Conservation (phyloP, 2,329 filamentous ascomycete species). For the Sclerotinia trifoliorum region DNA sequence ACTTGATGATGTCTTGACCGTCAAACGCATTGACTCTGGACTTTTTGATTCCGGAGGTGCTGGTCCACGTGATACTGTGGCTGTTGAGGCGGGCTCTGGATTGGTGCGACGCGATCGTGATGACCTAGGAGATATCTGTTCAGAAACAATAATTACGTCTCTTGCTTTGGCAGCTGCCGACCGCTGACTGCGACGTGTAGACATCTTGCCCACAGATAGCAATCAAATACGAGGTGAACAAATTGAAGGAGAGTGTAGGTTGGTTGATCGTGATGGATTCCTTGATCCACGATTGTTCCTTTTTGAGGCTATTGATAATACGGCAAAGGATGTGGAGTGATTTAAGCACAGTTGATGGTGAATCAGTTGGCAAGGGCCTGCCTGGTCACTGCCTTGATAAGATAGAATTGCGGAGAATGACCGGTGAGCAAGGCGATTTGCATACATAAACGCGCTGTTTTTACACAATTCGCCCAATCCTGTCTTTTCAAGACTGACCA, state of each 20-base stretch:
- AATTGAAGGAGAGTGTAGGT: conserved; percentile 9
- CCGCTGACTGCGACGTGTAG: conserved; percentile 37
- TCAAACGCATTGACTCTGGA: conserved; percentile 38
- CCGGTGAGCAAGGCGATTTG: conserved; percentile 24
- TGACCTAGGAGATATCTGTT: conserved; percentile 30
- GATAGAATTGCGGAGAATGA: conserved; percentile 25
- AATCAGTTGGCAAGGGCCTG: conserved; percentile 28
- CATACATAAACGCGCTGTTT: conserved; percentile 26
- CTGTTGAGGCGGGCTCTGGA: conserved; percentile 32
- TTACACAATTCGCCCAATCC: conserved; percentile 12
- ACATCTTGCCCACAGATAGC: conserved; percentile 29
- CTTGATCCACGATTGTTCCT: conserved; percentile 17
- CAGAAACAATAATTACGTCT: conserved; percentile 37
- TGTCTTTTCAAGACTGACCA: conserved; percentile 10
- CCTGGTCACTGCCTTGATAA: conserved; percentile 33
- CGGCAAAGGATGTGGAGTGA: conserved; percentile 11
- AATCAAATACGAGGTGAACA: conserved; percentile 21
- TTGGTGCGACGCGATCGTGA: conserved; percentile 36
- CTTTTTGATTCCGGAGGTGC: conserved; percentile 31
- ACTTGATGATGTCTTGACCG: conserved; percentile 40
- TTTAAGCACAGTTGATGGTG: conserved; percentile 22
- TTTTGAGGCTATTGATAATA: conserved; percentile 20
- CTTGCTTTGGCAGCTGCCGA: conserved; percentile 35
- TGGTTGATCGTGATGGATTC: conserved; percentile 18
- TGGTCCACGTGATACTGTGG: conserved; percentile 39